These are phyloP conservation scores for Luffa acutangula DNA, from an alignment of 306 rosid species.

Conservation along the genomic window DNA sequence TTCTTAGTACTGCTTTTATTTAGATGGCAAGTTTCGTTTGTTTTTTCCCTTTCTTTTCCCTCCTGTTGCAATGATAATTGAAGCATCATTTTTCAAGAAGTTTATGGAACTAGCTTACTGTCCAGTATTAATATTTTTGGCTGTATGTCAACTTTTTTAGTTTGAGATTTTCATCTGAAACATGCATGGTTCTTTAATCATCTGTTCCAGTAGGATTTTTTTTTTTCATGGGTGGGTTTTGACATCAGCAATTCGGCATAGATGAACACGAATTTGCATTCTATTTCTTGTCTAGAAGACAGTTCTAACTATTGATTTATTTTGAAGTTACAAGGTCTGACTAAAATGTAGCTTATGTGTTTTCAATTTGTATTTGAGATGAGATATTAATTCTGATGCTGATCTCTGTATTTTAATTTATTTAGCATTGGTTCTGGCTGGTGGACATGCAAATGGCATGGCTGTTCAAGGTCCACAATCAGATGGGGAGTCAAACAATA, in stretches of 20 bases:
- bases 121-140: background rate
- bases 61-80: background rate
- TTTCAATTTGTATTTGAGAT: background rate
- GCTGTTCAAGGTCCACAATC: slow-evolving; percentile 66
- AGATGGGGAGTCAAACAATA: slow-evolving; percentile 71
- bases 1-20: background rate
- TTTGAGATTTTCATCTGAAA: background rate
- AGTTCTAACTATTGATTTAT: background rate
- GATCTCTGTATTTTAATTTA: background rate
- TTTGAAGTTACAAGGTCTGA: background rate
- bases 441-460: slow-evolving; percentile 75
- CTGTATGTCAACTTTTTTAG: background rate
- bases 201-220: background rate
- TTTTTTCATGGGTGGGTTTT: background rate
- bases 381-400: background rate
- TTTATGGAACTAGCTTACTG: background rate
- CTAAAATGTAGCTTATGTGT: background rate
- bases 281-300: background rate
- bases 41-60: background rate
- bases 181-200: background rate
- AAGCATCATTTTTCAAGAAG: background rate
- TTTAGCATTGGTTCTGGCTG: slow-evolving; percentile 83
- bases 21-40: background rate
- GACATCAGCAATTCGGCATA: background rate
- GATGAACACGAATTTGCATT: background rate